These are phyloP conservation scores for Leptodermis oblonga DNA, from an alignment of 257 asterid species.

Conservation along the genomic window DNA sequence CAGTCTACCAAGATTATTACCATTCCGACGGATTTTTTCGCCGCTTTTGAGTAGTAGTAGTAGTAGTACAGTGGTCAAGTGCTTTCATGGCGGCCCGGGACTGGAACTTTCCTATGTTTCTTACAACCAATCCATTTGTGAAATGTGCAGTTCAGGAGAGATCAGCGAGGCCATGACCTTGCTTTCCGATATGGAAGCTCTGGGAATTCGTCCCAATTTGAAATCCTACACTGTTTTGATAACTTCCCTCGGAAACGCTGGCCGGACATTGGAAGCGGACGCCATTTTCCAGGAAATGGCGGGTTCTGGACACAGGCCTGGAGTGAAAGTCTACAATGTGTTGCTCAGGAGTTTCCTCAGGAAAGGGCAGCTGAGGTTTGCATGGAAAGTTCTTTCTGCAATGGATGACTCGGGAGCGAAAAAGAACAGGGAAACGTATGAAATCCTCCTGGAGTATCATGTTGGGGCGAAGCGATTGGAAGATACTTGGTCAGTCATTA, in stretches of 20 bases:
- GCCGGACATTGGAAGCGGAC: conserved; percentile 85
- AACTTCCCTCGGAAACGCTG: conserved; percentile 56
- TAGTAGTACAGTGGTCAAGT: background rate
- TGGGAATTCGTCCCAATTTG: conserved; percentile 54
- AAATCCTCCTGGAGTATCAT: conserved; percentile 63
- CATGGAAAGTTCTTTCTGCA: conserved; percentile 42
- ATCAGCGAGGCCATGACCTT: conserved; percentile 64
- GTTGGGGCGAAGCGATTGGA: conserved; percentile 64
- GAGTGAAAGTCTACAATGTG: conserved; percentile 43
- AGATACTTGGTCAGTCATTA: conserved; percentile 70
- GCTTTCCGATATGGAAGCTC: conserved; percentile 77
- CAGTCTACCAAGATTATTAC: background rate
- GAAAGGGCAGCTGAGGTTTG: conserved; percentile 63
- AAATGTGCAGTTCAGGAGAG: conserved; percentile 61
- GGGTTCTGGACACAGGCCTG: conserved; percentile 51
- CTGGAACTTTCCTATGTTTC: conserved; percentile 56
- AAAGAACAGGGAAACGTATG: conserved; percentile 59
- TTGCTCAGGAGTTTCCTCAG: conserved; percentile 62
- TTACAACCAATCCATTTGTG: conserved; percentile 49
- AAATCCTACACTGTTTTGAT: conserved; percentile 47
- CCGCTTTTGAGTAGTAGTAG: conserved; percentile 19
- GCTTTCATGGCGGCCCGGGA: conserved; percentile 38
- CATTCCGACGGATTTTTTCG: background rate
- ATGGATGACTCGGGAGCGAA: conserved; percentile 41
- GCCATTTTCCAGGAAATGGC: conserved; percentile 74